phyloP scores from a whole-genome alignment of 495 filamentous ascomycete genomes.

The Rhypophila decipiens region DNA sequence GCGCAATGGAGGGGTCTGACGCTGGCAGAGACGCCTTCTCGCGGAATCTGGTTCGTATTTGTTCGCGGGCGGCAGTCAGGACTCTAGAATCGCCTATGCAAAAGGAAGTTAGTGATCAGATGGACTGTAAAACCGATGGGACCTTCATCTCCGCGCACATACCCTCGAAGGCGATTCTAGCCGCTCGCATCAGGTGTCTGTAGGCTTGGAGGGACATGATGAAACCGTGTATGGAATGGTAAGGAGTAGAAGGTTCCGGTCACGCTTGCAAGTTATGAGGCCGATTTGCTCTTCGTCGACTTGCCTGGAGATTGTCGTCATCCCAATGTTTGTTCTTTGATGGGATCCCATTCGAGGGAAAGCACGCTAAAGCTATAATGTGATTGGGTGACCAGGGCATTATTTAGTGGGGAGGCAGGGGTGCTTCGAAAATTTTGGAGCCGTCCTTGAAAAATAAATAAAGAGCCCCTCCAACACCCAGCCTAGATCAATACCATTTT shows the following conservation, averaged over 20 bases:
- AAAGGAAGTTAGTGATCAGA: conserved; percentile 4
- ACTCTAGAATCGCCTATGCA: conserved; percentile 58
- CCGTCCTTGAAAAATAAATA: conserved; percentile 9
- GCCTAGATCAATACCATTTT: too few relatives aligned
- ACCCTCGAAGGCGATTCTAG: conserved; percentile 81
- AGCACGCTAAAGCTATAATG: background rate
- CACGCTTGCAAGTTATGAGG: too few relatives aligned
- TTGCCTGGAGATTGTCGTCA: too few relatives aligned
- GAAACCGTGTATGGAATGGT: too few relatives aligned
- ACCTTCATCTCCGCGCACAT: background rate
- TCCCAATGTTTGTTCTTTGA: too few relatives aligned
- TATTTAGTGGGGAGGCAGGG: background rate
- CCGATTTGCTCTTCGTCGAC: too few relatives aligned
- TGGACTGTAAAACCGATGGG: background rate
- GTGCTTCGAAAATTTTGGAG: conserved; percentile 14
- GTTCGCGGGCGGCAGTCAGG: conserved; percentile 59
- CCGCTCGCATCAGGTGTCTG: conserved; percentile 73
- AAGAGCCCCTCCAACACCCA: conserved; percentile 18
- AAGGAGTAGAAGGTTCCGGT: too few relatives aligned
- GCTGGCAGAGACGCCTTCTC: conserved; percentile 51
- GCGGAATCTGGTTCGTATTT: conserved; percentile 67
- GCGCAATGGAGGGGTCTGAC: conserved; percentile 41
- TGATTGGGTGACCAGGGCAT: background rate
- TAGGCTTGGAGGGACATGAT: conserved; percentile 65
- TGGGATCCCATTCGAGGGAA: background rate